These are phyloP conservation scores for Mortierella sp. DNA, from an alignment of 371 early-diverging fungal genomes.

Conservation along the genomic window DNA sequence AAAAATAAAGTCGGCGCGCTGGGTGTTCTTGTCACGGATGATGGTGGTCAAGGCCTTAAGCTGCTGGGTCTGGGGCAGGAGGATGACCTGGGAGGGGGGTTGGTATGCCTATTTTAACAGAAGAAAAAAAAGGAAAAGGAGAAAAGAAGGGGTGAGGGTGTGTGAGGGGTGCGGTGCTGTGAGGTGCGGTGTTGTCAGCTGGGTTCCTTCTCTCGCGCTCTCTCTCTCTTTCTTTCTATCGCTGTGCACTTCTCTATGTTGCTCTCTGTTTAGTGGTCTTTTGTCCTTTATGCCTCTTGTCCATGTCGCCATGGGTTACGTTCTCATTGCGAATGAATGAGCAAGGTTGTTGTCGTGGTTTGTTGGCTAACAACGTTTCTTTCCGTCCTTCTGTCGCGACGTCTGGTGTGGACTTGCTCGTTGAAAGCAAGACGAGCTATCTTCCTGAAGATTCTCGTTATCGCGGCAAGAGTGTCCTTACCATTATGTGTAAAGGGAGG, in stretches of 20 bases:
- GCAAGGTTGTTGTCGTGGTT: not conserved
- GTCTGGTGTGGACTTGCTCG: not conserved
- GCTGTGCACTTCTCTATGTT: not conserved
- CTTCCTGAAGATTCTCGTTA: not conserved
- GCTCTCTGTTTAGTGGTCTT: not conserved
- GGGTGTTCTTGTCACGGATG: conserved; percentile 84
- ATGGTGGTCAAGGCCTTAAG: conserved; percentile 88
- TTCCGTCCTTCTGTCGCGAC: not conserved
- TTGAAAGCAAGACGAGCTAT: not conserved
- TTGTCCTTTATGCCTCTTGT: too few relatives aligned
- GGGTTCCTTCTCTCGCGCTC: not conserved
- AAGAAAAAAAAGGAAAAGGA: not conserved
- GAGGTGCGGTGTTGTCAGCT: not conserved
- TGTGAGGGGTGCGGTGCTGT: not conserved
- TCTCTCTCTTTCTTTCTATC: not conserved
- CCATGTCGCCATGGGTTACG: too few relatives aligned
- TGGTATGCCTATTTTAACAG: conserved; percentile 31
- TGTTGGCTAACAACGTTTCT: not conserved
- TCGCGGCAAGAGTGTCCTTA: not conserved
- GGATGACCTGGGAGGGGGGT: conserved; percentile 75
- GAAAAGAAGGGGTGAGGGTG: too few relatives aligned
- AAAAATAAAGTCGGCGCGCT: conserved; percentile 93
- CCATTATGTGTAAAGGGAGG: not conserved
- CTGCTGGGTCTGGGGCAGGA: conserved; percentile 83
- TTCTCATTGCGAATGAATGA: too few relatives aligned